A percentile compares a stretch with the other conserved stretches of the same genome.
Conservation (phyloP, 164 flowering plant genomes). For the Magnolia sinica region DNA sequence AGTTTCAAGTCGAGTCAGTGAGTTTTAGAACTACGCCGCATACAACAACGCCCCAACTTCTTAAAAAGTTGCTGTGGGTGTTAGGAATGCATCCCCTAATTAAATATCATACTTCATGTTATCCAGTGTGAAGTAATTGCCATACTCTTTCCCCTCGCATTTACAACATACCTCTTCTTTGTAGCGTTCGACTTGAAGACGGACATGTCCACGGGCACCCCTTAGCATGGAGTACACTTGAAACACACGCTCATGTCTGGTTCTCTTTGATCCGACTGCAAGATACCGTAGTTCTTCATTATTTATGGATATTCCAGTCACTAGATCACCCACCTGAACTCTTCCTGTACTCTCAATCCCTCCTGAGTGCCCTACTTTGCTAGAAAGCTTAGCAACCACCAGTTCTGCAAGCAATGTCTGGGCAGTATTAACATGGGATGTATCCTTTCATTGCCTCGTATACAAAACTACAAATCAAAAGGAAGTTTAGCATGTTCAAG, state of each 20-base stretch:
- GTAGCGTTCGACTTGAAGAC: constrained; percentile 30
- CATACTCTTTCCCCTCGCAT: too few relatives aligned
- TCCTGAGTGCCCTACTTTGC: constrained; percentile 21
- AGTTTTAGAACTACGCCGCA: too few relatives aligned
- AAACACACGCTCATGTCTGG: constrained; percentile 18
- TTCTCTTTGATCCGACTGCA: constrained; percentile 18
- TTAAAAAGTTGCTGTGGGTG: too few relatives aligned
- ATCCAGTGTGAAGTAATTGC: too few relatives aligned
- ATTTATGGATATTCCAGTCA: constrained; percentile 28
- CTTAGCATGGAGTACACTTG: constrained; percentile 24
- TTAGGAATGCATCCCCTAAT: too few relatives aligned
- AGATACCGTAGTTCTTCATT: constrained; percentile 27
- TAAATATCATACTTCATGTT: too few relatives aligned
- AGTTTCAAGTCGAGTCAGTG: too few relatives aligned
- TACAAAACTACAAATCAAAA: neutral
- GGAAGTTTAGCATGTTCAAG: neutral
- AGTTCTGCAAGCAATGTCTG: constrained; percentile 18
- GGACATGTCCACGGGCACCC: constrained; percentile 16
- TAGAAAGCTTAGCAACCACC: constrained; percentile 27
- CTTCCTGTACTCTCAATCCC: constrained; percentile 36
- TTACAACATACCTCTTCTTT: constrained; percentile 22
- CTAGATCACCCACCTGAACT: constrained; percentile 26
- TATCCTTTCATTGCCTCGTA: neutral
- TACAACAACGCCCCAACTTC: too few relatives aligned
- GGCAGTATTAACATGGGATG: neutral